Evolutionary conservation across 768 basidiomycete species (phyloP).

Genomic region (Leccinum fibrillosum): DNA sequence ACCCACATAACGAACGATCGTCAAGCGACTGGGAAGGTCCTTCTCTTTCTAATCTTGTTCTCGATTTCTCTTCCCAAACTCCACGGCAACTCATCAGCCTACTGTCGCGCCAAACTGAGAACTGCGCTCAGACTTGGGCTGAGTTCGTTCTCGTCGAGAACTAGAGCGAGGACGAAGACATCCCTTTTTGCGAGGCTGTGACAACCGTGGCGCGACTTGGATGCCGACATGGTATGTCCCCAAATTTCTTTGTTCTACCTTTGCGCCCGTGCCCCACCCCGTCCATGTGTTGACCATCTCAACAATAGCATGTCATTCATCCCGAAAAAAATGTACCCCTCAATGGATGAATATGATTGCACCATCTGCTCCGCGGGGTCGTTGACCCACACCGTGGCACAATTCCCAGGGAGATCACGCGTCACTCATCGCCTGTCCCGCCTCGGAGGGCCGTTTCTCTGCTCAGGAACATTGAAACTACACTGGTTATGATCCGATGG

Average conservation of each 20-base stretch:
- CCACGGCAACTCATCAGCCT: not conserved
- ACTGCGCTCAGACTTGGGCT: not conserved
- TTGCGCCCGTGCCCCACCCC: not conserved
- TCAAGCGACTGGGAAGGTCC: not conserved
- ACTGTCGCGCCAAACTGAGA: not conserved
- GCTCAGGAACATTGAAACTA: not conserved
- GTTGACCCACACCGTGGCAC: not conserved
- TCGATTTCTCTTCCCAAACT: not conserved
- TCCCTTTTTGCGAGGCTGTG: not conserved
- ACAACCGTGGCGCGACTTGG: not conserved
- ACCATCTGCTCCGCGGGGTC: not conserved
- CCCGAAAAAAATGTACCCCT: not conserved
- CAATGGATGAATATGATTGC: not conserved
- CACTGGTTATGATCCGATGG: not conserved
- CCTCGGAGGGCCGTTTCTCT: not conserved
- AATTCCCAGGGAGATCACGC: not conserved
- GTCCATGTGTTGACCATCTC: not conserved
- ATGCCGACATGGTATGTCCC: not conserved
- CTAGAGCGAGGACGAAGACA: not conserved
- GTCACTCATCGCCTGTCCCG: not conserved
- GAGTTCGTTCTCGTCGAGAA: not conserved
- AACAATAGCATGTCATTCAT: not conserved
- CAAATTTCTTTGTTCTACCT: not conserved
- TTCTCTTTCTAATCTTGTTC: not conserved
- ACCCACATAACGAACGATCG: not conserved